A percentile compares a stretch with the other conserved stretches of the same genome.
These are phyloP conservation scores for Exophiala dermatitidis DNA, from an alignment of 2,329 filamentous ascomycete species.

Conservation along the genomic window DNA sequence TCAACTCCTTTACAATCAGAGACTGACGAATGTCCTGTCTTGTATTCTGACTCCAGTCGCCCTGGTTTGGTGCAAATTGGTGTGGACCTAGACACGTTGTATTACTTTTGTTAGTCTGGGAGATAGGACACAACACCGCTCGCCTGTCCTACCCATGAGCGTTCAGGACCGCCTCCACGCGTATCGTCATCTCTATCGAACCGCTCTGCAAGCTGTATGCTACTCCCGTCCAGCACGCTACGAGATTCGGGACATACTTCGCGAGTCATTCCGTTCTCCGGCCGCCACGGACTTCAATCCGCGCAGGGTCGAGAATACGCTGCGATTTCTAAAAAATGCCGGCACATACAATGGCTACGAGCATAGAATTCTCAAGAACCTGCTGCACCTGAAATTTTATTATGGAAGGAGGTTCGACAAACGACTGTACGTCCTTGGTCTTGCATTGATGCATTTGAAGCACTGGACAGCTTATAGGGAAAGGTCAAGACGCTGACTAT, in stretches of 20 bases:
- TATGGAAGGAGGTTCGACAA: slow-evolving; percentile 32
- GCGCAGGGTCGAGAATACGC: slow-evolving; percentile 38
- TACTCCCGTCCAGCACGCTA: slow-evolving; percentile 52
- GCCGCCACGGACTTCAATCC: slow-evolving; percentile 34
- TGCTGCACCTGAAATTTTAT: slow-evolving; percentile 41
- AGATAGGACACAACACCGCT: too few species aligned
- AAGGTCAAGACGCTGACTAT: background rate
- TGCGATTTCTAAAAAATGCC: slow-evolving; percentile 41
- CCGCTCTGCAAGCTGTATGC: slow-evolving; percentile 48
- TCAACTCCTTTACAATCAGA: too few species aligned
- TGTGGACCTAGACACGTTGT: background rate
- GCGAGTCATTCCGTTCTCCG: slow-evolving; percentile 37
- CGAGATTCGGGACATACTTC: slow-evolving; percentile 43
- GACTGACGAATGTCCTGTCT: too few species aligned
- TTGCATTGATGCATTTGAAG: background rate
- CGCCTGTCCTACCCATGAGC: background rate
- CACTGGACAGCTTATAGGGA: slow-evolving; percentile 1
- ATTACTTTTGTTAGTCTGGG: too few species aligned
- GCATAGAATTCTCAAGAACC: slow-evolving; percentile 42
- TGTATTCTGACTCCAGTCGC: too few species aligned
- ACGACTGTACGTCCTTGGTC: slow-evolving; percentile 21
- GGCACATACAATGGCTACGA: slow-evolving; percentile 37
- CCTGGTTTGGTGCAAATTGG: background rate
- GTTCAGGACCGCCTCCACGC: slow-evolving; percentile 38
- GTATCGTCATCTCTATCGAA: slow-evolving; percentile 52